These are phyloP conservation scores for Carex littledalei DNA, from an alignment of 176 grass and related monocot species.

Conservation along the genomic window DNA sequence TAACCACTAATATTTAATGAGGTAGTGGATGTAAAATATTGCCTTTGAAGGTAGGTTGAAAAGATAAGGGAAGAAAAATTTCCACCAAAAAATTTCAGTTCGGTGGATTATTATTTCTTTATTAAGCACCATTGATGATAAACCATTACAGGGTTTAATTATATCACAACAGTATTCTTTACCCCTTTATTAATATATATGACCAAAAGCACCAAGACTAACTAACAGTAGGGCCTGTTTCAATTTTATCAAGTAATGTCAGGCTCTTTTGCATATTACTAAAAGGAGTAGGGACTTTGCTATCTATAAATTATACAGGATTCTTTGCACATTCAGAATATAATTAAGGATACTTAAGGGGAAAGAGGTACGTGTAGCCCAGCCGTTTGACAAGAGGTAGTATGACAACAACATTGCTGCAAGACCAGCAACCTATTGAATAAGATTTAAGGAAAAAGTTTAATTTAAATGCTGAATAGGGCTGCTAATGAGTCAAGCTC, in stretches of 20 bases:
- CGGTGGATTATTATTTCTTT: neutral
- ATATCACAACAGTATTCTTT: neutral
- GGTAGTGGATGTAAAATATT: neutral
- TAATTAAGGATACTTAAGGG: slow-evolving; percentile 75
- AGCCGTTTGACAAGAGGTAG: slow-evolving; percentile 86
- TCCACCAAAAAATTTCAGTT: neutral
- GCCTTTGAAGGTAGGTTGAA: neutral
- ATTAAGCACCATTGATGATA: neutral
- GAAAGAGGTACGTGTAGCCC: slow-evolving; percentile 79
- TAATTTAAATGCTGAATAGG: neutral
- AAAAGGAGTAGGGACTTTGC: neutral
- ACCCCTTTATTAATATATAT: neutral
- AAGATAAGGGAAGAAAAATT: neutral
- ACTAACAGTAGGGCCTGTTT: neutral
- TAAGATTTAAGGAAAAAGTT: neutral
- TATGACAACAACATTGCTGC: slow-evolving; percentile 86
- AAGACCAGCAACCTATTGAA: slow-evolving; percentile 74
- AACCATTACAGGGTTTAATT: neutral
- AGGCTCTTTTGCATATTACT: neutral
- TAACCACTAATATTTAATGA: neutral
- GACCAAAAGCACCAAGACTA: neutral
- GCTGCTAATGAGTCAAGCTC: too few species aligned
- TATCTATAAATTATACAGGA: neutral
- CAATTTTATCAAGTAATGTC: neutral
- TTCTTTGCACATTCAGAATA: neutral